Evolutionary conservation across 176 grass and related monocot species (phyloP), one percentile per base, ranked within the genome.

Genomic region (Rhynchospora tenuis): DNA sequence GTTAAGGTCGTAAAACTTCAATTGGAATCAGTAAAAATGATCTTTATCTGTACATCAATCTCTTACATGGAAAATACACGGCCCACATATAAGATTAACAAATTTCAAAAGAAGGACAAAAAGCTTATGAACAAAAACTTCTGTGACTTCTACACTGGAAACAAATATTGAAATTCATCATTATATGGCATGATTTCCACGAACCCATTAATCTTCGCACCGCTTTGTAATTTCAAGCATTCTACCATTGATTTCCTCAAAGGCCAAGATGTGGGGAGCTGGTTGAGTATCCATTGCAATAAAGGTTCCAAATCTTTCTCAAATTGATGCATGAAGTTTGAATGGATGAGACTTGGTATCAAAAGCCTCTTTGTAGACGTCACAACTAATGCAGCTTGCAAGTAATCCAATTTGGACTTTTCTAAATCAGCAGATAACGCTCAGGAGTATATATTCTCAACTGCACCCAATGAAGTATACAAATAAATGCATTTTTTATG

Each of bases 211-310:
- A 86, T 74, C 28, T 89, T 84, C 16, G 15, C 11, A 79, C 75
- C 47, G 17, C 20, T 76, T 22, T 86, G 80, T 31, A 73, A 81
- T 82, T 83, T 91, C 26, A 89, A 66, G 87, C 93, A 95, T 17
- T 98, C 96, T 0, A 93, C 79, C 91, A 98, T 98, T 43, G 93
- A 91, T 88, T 93, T 98, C 17, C 96, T 91, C 1, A 95, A 84
- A 3, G 96, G 88, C 96, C 92, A 98, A 2, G 93, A 98, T 13
- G 96, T 93, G 1, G 96, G 93, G 62, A 98, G 93, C 88, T 98
- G 93, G 24, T 94, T 92, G 50, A 85, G 79, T 26, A 93, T 93
- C 95, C 93, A 95, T 1, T 86, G 81, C 10, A 95, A 8, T 51
- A 93, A 86, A 4, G 88, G 87, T 20, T 90, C 86, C 83, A 85